These are phyloP conservation scores for Diplosphaera chodatii DNA, from an alignment of 139 green algal genomes.

Conservation along the genomic window DNA sequence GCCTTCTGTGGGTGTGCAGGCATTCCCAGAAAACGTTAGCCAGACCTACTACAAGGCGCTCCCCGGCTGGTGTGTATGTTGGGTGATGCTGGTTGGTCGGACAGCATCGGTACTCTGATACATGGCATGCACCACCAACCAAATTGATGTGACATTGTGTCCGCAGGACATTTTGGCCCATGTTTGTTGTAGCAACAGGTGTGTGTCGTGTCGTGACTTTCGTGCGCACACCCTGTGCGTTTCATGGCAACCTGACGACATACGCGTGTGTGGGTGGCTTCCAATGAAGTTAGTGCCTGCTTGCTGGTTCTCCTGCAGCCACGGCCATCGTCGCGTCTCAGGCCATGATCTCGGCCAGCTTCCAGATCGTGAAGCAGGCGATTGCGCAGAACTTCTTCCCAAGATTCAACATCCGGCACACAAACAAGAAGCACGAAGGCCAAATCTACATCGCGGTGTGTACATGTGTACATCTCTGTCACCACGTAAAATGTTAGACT, in stretches of 20 bases:
- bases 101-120: too few species aligned
- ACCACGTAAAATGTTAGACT: too few species aligned
- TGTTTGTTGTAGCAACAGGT: conserved; percentile 45
- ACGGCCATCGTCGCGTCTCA: conserved; percentile 43
- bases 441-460: conserved; percentile 47
- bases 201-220: too few species aligned
- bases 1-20: background rate
- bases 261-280: too few species aligned
- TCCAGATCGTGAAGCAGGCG: conserved; percentile 44
- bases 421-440: conserved; percentile 34
- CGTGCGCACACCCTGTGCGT: too few species aligned
- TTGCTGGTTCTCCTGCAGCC: too few species aligned
- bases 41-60: background rate
- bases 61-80: background rate
- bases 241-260: too few species aligned
- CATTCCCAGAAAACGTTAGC: background rate
- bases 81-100: too few species aligned
- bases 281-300: too few species aligned
- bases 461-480: too few species aligned
- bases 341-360: conserved; percentile 42
- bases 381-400: conserved; percentile 42
- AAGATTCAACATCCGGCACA: conserved; percentile 34
- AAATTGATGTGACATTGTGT: conserved; percentile 1
- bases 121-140: too few species aligned
- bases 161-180: conserved; percentile 27